A percentile compares a stretch with the other conserved stretches of the same genome.
Conservation (phyloP, 2,329 filamentous ascomycete genomes). For the Penicillium sp. region DNA sequence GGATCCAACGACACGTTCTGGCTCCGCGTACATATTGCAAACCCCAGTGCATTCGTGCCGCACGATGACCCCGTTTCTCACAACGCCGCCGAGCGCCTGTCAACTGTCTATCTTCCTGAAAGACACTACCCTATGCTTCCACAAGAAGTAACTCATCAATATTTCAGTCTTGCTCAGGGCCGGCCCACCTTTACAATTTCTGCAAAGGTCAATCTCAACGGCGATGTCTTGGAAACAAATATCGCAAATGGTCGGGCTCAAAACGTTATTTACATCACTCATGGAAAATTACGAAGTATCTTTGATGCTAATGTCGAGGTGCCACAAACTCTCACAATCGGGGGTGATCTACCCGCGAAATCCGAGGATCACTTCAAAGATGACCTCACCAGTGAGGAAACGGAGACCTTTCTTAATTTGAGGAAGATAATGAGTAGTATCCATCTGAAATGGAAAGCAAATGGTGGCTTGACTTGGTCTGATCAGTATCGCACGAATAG, state of each 20-base stretch:
- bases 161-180: constrained; percentile 52
- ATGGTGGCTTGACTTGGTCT: constrained; percentile 37
- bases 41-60: constrained; percentile 59
- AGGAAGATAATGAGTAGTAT: constrained; percentile 38
- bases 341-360: constrained; percentile 23
- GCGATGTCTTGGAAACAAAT: constrained; percentile 52
- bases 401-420: constrained; percentile 31
- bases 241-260: constrained; percentile 51
- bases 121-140: constrained; percentile 56
- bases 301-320: constrained; percentile 31
- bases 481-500: constrained; percentile 5
- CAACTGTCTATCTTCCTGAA: constrained; percentile 54
- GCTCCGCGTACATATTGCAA: constrained; percentile 61
- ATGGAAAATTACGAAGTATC: constrained; percentile 36
- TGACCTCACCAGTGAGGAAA: constrained; percentile 30
- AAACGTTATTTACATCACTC: constrained; percentile 54
- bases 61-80: constrained; percentile 50
- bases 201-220: constrained; percentile 50
- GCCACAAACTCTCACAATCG: constrained; percentile 26
- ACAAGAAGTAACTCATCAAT: constrained; percentile 40
- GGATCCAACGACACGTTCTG: constrained; percentile 48
- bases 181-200: constrained; percentile 61
- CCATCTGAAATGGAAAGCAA: constrained; percentile 31
- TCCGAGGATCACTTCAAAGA: constrained; percentile 23
- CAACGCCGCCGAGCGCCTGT: constrained; percentile 52